Percentiles rank a stretch among this genome's conserved stretches.
Conservation (phyloP, 768 basidiomycete species). For the Pisolithus microcarpus region DNA sequence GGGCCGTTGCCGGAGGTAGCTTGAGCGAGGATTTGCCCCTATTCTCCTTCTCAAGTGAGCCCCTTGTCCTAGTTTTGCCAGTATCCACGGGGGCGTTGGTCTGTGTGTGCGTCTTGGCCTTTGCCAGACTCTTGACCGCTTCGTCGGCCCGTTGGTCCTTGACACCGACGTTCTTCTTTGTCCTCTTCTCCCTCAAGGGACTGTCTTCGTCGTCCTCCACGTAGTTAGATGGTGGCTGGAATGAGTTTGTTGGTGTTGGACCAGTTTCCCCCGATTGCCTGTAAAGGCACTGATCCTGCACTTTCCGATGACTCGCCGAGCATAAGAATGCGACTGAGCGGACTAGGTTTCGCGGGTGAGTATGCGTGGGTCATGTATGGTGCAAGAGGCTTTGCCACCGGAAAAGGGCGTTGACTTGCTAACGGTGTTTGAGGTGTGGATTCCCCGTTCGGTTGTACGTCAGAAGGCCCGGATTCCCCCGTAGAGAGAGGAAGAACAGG, state of each 20-base stretch:
- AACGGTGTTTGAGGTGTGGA: constrained; percentile 14
- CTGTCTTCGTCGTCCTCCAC: constrained; percentile 43
- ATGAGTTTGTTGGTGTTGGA: constrained; percentile 19
- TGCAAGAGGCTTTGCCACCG: constrained; percentile 64
- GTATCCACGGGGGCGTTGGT: constrained; percentile 5
- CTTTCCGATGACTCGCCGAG: constrained; percentile 53
- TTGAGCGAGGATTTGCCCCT: constrained; percentile 28
- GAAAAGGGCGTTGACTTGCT: constrained; percentile 45
- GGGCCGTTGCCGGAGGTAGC: constrained; percentile 12
- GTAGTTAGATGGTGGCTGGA: constrained; percentile 9
- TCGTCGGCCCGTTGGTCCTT: constrained; percentile 3
- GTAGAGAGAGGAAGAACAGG: constrained; percentile 16
- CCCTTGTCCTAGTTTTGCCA: constrained; percentile 25
- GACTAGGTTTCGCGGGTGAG: constrained; percentile 74
- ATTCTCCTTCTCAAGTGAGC: constrained; percentile 30
- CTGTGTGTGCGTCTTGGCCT: constrained; percentile 35
- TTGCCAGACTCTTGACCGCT: constrained; percentile 18
- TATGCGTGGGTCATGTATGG: constrained; percentile 73
- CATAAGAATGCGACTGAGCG: constrained; percentile 73
- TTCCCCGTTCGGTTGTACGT: constrained; percentile 1
- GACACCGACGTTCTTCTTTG: constrained; percentile 26
- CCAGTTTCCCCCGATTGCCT: constrained; percentile 11
- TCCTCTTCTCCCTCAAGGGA: constrained; percentile 48
- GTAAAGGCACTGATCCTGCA: constrained; percentile 15
- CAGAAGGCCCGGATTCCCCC: constrained; percentile 11